A percentile compares a stretch with the other conserved stretches of the same genome.
Conservation (phyloP, 306 rosid species). For the Sophora flavescens region DNA sequence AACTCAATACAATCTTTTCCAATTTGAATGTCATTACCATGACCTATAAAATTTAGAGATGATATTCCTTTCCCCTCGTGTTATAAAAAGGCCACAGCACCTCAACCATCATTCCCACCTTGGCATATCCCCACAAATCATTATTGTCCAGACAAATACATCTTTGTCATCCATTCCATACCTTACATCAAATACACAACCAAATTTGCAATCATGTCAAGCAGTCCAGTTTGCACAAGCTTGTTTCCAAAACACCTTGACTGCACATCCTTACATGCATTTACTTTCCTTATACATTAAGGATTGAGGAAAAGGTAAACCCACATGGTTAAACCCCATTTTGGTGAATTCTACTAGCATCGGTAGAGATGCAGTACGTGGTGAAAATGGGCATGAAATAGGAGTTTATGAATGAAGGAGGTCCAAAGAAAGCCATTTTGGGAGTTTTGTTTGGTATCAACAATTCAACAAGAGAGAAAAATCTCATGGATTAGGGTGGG, state of each 20-base stretch:
- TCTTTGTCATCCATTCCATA: constrained; percentile 64
- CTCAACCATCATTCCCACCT: constrained; percentile 72
- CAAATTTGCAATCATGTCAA: constrained; percentile 77
- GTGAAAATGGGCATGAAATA: constrained; percentile 44
- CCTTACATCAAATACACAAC: constrained; percentile 60
- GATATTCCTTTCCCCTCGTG: constrained; percentile 58
- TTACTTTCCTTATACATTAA: constrained; percentile 73
- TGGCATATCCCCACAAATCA: constrained; percentile 67
- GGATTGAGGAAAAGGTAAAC: constrained; percentile 73
- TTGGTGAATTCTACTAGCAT: constrained; percentile 62
- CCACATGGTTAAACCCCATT: constrained; percentile 58
- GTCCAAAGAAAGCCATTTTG: constrained; percentile 63
- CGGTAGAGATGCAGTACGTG: constrained; percentile 58
- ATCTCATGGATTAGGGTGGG: no score
- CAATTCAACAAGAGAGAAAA: no score
- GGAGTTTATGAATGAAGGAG: constrained; percentile 60
- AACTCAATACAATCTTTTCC: no score
- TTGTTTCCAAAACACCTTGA: constrained; percentile 64
- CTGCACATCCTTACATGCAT: constrained; percentile 56
- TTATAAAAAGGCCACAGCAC: constrained; percentile 65
- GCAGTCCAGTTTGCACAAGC: constrained; percentile 67
- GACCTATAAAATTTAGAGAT: no score
- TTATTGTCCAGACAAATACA: constrained; percentile 74
- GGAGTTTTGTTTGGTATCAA: constrained; percentile 60
- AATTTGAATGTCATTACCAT: no score